Evolutionary conservation across 2,329 filamentous ascomycete genomes (phyloP), one percentile per base, ranked within the genome.

Genomic region (Fusarium sp.): DNA sequence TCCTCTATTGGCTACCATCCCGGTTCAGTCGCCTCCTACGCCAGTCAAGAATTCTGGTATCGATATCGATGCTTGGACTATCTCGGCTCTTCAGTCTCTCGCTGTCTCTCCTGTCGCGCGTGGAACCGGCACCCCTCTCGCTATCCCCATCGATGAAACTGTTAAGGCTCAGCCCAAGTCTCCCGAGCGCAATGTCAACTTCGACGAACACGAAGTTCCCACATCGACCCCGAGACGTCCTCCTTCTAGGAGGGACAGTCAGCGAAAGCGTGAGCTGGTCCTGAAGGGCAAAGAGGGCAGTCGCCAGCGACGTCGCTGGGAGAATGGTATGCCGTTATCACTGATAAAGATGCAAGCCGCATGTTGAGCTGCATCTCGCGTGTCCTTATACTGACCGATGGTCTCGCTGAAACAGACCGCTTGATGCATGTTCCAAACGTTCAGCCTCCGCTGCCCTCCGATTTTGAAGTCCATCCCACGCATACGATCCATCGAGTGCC

Each of bases 251-350:
- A 79, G 85, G 78, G 92, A 89, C 67, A 88, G 85, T 72, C 79
- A 85, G 79, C 81, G 82, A 58, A 82, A 87, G 54, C 90, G 94
- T 20, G 94, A 97, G 71, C 88, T 90, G 4, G 78, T 97, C 55
- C 84, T 96, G 32, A 97, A 94, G 82, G 95, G 95, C 60, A 97
- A 97, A 73, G 94, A 98, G 80, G 95, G 95, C 34, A 95, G 90
- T 74, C 88, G 95, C 38, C 90, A 95, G 75, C 87, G 95, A 52
- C 91, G 95, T 74, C 87, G 95, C 59, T 98, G 94, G 94, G 96
- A 99, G 84, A 99, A 98, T 80, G 93, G 94, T 97, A 86, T 57
- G 65, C 25, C 45, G 32, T 49, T 40, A 52, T 56, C 30, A 54
- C 40, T 49, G 51, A 52, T 41, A 40, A 40, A 15, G 29, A 53